phyloP scores from a whole-genome alignment of 1,284 basidiomycete species.

The Nidula niveotomentosa region DNA sequence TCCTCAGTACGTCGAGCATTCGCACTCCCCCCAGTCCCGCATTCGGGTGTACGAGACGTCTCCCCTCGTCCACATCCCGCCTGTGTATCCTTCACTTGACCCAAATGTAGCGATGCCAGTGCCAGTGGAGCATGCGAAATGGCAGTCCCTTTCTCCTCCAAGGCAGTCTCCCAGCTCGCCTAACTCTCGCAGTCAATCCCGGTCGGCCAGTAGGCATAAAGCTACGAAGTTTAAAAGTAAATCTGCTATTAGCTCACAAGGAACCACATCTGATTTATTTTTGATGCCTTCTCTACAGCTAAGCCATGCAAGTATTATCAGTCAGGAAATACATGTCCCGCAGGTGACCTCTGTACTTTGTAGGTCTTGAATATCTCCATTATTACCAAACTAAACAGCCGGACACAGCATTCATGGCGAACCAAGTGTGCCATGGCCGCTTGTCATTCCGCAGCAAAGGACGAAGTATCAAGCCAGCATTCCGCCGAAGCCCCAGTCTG shows the following conservation, averaged over 20 bases:
- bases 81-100: constrained; percentile 21
- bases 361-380: constrained; percentile 27
- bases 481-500: constrained; percentile 6
- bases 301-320: constrained; percentile 67
- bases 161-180: too few relatives aligned
- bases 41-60: constrained; percentile 30
- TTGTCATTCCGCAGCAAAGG: too few relatives aligned
- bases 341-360: constrained; percentile 69
- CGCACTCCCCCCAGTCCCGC: constrained; percentile 36
- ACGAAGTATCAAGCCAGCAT: background rate
- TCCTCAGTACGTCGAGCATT: constrained; percentile 34
- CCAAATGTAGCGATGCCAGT: too few relatives aligned
- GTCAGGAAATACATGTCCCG: constrained; percentile 48
- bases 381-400: too few relatives aligned
- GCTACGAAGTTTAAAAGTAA: constrained; percentile 40
- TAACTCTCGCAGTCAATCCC: background rate
- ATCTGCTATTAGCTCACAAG: constrained; percentile 10
- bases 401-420: constrained; percentile 36
- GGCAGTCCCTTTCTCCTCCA: too few relatives aligned
- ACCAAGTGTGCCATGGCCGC: too few relatives aligned
- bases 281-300: constrained; percentile 33
- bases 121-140: too few relatives aligned
- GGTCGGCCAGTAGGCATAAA: constrained; percentile 16
- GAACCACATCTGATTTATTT: background rate
- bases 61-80: constrained; percentile 29